Percentiles rank a stretch among this genome's conserved stretches.
Conservation (phyloP, 306 rosid species). For the Hippophae tibetana region DNA sequence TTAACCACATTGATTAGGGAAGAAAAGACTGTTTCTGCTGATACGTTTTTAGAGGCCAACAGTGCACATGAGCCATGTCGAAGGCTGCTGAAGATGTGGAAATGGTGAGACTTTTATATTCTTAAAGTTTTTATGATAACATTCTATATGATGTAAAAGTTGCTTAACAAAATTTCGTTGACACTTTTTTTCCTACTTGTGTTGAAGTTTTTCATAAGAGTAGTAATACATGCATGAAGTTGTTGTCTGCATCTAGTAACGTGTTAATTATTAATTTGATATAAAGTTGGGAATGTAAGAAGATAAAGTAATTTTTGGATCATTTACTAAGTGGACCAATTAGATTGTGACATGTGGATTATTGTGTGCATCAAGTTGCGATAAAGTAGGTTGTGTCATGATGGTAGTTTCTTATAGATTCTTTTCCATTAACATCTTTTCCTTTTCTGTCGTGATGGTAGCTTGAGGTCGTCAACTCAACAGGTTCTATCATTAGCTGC, state of each 20-base stretch:
- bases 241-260: no score
- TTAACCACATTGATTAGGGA: constrained; percentile 34
- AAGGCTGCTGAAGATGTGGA: constrained; percentile 60
- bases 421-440: neutral
- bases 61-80: constrained; percentile 44
- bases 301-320: no score
- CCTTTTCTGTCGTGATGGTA: constrained; percentile 23
- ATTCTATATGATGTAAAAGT: neutral
- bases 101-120: constrained; percentile 35
- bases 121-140: neutral
- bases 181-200: constrained; percentile 2
- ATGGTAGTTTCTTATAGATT: no score
- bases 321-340: no score
- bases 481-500: constrained; percentile 59
- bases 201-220: neutral
- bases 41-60: constrained; percentile 52
- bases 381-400: no score
- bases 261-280: no score
- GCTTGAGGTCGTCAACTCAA: constrained; percentile 60
- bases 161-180: neutral
- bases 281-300: no score
- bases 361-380: no score
- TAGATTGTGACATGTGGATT: no score
- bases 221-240: no score
- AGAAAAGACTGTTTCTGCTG: constrained; percentile 39